phyloP scores from a whole-genome alignment of 441 rosid species.

The Melastoma candidum region DNA sequence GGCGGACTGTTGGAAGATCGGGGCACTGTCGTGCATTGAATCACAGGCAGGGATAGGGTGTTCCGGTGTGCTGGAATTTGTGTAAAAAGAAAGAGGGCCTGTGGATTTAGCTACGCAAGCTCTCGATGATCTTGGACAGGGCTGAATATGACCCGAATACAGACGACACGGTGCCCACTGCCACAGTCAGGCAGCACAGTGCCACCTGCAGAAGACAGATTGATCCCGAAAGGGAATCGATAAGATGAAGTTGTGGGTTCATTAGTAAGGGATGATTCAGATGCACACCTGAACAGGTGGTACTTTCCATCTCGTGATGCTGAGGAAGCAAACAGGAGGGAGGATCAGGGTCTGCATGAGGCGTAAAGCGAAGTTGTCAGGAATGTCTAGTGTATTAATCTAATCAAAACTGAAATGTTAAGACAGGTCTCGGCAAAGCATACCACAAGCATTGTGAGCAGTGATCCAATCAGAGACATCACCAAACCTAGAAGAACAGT shows the following conservation, averaged over 20 bases:
- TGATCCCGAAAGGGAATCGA: not conserved
- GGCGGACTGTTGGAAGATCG: too few species aligned
- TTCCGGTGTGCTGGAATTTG: not conserved
- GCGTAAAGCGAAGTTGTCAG: constrained; percentile 1
- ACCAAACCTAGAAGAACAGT: constrained; percentile 49
- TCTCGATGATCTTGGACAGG: constrained; percentile 46
- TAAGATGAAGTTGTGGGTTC: not conserved
- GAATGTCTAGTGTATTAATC: not conserved
- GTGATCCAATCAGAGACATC: constrained; percentile 87
- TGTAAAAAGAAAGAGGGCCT: not conserved
- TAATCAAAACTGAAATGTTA: not conserved
- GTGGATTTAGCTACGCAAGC: constrained; percentile 27
- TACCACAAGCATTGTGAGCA: constrained; percentile 92
- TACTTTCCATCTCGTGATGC: constrained; percentile 49
- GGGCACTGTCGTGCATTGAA: too few species aligned
- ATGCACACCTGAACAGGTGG: constrained; percentile 43
- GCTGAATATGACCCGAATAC: constrained; percentile 59
- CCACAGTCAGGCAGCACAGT: constrained; percentile 43
- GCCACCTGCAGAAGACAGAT: constrained; percentile 27
- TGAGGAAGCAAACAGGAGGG: constrained; percentile 77
- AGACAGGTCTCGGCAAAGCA: constrained; percentile 13
- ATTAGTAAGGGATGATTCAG: not conserved
- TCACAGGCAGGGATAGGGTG: too few species aligned
- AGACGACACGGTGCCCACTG: constrained; percentile 52
- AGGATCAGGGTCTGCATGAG: constrained; percentile 61